Evolutionary conservation across 1,284 basidiomycete genomes (phyloP).

Genomic region (Athelia psychrophila): DNA sequence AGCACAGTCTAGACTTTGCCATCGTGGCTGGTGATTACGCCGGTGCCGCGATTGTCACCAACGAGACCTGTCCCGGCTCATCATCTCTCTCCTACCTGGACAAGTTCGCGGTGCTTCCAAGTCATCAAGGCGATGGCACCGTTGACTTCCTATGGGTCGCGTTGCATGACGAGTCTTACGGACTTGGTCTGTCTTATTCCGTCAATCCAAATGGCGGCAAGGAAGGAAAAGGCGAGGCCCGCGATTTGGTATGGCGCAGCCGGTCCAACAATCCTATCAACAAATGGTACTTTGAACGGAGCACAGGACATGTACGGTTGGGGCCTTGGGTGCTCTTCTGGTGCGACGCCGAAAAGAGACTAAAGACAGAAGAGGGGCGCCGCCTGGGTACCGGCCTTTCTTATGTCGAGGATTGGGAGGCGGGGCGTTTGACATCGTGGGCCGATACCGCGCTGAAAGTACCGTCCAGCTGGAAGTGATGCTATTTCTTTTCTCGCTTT

Average conservation of each 20-base stretch:
- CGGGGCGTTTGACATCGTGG: conserved; percentile 77
- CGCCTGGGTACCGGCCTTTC: conserved; percentile 60
- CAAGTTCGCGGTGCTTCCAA: conserved; percentile 97
- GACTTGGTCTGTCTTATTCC: conserved; percentile 90
- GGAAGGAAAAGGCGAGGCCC: conserved; percentile 85
- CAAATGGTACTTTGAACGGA: conserved; percentile 99
- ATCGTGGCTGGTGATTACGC: conserved; percentile 96
- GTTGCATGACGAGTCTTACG: conserved; percentile 97
- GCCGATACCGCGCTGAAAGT: conserved; percentile 71
- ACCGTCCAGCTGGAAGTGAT: conserved; percentile 74
- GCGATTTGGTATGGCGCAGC: conserved; percentile 95
- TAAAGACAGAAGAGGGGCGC: conserved; percentile 65
- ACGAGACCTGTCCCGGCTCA: conserved; percentile 52
- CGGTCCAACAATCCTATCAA: conserved; percentile 94
- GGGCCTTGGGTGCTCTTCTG: conserved; percentile 93
- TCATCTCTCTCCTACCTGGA: conserved; percentile 85
- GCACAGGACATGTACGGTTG: conserved; percentile 85
- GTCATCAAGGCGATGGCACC: conserved; percentile 95
- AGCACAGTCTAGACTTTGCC: conserved; percentile 83
- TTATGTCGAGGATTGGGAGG: conserved; percentile 82
- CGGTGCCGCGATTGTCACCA: conserved; percentile 93
- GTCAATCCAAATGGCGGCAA: conserved; percentile 95
- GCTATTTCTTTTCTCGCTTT: neutral
- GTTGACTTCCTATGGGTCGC: conserved; percentile 99
- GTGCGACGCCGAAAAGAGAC: conserved; percentile 92